A percentile compares a stretch with the other conserved stretches of the same genome.
Evolutionary conservation across 2,329 filamentous ascomycete species (phyloP).

Genomic region (Stylonectria norvegica): DNA sequence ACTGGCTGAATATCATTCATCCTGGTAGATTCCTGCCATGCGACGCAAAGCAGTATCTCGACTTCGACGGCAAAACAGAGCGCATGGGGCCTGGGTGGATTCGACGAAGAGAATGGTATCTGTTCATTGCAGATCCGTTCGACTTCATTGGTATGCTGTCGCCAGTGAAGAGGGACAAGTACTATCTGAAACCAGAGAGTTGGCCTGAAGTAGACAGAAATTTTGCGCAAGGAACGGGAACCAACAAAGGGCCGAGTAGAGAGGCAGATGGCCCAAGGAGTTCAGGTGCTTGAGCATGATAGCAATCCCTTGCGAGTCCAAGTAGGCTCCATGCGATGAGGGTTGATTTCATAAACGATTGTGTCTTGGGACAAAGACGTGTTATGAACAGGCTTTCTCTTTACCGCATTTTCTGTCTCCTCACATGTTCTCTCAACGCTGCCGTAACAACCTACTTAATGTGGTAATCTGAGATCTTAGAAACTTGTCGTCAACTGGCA

Average conservation of each 20-base stretch:
- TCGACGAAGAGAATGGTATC: slow-evolving; percentile 19
- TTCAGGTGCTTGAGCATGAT: too few relatives aligned
- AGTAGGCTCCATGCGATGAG: too few relatives aligned
- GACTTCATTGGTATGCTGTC: slow-evolving; percentile 23
- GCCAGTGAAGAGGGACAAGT: slow-evolving; percentile 21
- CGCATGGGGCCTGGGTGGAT: slow-evolving; percentile 26
- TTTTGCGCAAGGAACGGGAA: slow-evolving; percentile 23
- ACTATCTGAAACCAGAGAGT: slow-evolving; percentile 18
- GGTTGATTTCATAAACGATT: too few relatives aligned
- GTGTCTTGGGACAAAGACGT: too few relatives aligned
- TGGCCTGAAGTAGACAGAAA: slow-evolving; percentile 18
- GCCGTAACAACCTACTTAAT: too few relatives aligned
- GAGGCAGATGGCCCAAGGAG: too few relatives aligned
- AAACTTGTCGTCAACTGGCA: too few relatives aligned
- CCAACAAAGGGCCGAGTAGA: slow-evolving; percentile 5
- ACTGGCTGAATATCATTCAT: slow-evolving; percentile 41
- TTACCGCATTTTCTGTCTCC: too few relatives aligned
- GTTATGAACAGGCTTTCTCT: too few relatives aligned
- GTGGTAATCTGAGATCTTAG: too few relatives aligned
- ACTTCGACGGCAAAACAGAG: slow-evolving; percentile 37
- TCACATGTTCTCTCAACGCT: too few relatives aligned
- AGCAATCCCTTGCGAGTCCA: too few relatives aligned
- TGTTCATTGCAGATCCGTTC: slow-evolving; percentile 19
- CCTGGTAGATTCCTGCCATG: slow-evolving; percentile 41
- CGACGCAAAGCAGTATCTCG: slow-evolving; percentile 38